Conservation (phyloP, 805 yeast genomes). For the Aciculoconidium aculeatum region DNA sequence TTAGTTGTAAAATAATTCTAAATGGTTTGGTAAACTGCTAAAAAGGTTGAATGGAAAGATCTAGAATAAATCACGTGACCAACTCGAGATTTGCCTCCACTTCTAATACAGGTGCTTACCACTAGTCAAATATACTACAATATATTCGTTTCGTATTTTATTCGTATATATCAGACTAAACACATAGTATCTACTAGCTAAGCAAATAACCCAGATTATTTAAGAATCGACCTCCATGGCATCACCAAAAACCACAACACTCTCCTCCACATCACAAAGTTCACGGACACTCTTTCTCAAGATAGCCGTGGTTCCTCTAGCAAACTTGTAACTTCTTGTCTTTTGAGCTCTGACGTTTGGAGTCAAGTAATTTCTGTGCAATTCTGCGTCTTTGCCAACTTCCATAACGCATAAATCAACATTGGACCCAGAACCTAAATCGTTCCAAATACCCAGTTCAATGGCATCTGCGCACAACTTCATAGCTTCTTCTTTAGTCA, state of each 20-base stretch:
- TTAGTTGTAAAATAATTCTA: background rate
- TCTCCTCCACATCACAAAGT: slow-evolving; percentile 64
- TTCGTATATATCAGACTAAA: too few relatives aligned
- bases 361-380: slow-evolving; percentile 80
- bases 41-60: slow-evolving; percentile 6
- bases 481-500: slow-evolving; percentile 87
- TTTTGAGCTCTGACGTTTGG: slow-evolving; percentile 86
- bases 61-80: too few relatives aligned
- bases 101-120: too few relatives aligned
- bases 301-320: slow-evolving; percentile 91
- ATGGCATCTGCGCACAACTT: slow-evolving; percentile 87
- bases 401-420: slow-evolving; percentile 98
- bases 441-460: slow-evolving; percentile 98
- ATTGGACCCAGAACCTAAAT: slow-evolving; percentile 96
- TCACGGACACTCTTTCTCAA: slow-evolving; percentile 62
- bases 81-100: too few relatives aligned
- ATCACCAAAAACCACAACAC: slow-evolving; percentile 39
- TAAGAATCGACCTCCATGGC: slow-evolving; percentile 42
- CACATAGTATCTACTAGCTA: too few relatives aligned
- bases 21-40: background rate
- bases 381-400: slow-evolving; percentile 77
- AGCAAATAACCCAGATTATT: too few relatives aligned
- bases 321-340: slow-evolving; percentile 76
- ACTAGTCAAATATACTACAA: too few relatives aligned
- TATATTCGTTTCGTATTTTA: too few relatives aligned